Percentiles rank a stretch among this genome's conserved stretches.
phyloP scores from a whole-genome alignment of 2,329 filamentous ascomycete species.

The Madurella fahalii region DNA sequence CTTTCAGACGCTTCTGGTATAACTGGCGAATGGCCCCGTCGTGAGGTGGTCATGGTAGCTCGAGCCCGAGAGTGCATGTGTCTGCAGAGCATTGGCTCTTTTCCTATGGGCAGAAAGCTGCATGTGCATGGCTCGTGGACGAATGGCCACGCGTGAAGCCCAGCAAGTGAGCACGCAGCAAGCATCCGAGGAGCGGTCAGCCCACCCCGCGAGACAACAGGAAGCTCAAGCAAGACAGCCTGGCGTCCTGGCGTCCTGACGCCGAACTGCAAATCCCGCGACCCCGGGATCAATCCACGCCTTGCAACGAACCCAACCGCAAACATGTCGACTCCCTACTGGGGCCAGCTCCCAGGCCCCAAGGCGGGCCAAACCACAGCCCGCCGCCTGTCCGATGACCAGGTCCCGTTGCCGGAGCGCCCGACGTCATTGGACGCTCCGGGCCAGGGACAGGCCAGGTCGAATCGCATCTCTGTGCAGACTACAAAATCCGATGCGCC shows the following conservation, averaged over 20 bases:
- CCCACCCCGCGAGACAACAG: conserved; percentile 14
- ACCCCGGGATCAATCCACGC: conserved; percentile 15
- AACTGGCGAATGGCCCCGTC: conserved; percentile 13
- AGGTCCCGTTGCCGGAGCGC: conserved; percentile 30
- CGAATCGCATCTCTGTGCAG: conserved; percentile 52
- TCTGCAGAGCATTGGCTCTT: conserved; percentile 44
- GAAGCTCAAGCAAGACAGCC: conserved; percentile 3
- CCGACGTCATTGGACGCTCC: conserved; percentile 33
- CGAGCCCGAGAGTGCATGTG: conserved; percentile 35
- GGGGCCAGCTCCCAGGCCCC: conserved; percentile 53
- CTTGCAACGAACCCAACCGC: conserved; percentile 19
- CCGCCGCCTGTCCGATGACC: conserved; percentile 38
- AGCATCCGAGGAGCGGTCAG: conserved; percentile 12
- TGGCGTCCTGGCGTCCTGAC: not conserved
- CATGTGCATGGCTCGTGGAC: conserved; percentile 24
- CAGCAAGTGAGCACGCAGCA: conserved; percentile 2
- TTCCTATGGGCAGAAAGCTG: conserved; percentile 9
- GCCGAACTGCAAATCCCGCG: conserved; percentile 10
- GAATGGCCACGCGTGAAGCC: conserved; percentile 16
- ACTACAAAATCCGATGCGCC: conserved; percentile 52
- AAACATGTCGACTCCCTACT: conserved; percentile 51
- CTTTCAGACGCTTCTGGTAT: conserved; percentile 4
- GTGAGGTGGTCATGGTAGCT: conserved; percentile 16
- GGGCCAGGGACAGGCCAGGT: conserved; percentile 40
- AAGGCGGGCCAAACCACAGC: conserved; percentile 35